These are phyloP conservation scores for Yarrowia sp. DNA, from an alignment of 805 yeast species.

Conservation along the genomic window DNA sequence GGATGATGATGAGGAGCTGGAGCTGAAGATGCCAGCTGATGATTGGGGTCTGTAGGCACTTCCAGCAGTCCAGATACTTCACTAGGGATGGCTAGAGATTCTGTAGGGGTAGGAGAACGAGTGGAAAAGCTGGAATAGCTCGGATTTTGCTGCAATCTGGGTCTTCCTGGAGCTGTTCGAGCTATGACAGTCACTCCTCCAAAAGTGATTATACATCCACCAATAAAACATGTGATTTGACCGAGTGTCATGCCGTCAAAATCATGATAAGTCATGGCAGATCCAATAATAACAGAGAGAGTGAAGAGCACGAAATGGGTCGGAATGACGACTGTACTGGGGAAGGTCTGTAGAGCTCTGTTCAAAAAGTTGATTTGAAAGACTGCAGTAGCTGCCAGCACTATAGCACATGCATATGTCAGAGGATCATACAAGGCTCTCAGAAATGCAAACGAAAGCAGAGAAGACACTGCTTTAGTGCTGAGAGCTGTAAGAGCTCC, in stretches of 20 bases:
- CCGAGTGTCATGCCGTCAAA: slow-evolving; percentile 34
- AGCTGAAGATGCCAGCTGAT: background rate
- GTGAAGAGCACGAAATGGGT: slow-evolving; percentile 52
- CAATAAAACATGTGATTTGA: background rate
- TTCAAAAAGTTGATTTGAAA: slow-evolving; percentile 45
- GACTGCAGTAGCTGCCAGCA: slow-evolving; percentile 42
- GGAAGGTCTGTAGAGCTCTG: slow-evolving; percentile 43
- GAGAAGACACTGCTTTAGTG: slow-evolving; percentile 45
- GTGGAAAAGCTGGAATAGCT: background rate
- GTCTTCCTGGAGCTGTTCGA: background rate
- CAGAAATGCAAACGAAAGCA: slow-evolving; percentile 34
- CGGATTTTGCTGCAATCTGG: slow-evolving; percentile 4
- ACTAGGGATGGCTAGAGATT: slow-evolving; percentile 7
- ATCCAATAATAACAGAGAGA: slow-evolving; percentile 45
- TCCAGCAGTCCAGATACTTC: background rate
- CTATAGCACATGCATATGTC: slow-evolving; percentile 35
- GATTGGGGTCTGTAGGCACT: background rate
- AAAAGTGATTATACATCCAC: slow-evolving; percentile 9
- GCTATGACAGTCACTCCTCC: slow-evolving; percentile 13
- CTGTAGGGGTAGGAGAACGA: background rate
- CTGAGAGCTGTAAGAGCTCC: slow-evolving; percentile 51
- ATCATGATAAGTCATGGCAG: slow-evolving; percentile 45
- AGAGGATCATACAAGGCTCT: slow-evolving; percentile 35
- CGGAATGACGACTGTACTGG: slow-evolving; percentile 50
- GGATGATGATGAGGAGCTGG: background rate